These are phyloP conservation scores for Cladobotryum mycophilum DNA, from an alignment of 2,329 filamentous ascomycete genomes.

Conservation along the genomic window DNA sequence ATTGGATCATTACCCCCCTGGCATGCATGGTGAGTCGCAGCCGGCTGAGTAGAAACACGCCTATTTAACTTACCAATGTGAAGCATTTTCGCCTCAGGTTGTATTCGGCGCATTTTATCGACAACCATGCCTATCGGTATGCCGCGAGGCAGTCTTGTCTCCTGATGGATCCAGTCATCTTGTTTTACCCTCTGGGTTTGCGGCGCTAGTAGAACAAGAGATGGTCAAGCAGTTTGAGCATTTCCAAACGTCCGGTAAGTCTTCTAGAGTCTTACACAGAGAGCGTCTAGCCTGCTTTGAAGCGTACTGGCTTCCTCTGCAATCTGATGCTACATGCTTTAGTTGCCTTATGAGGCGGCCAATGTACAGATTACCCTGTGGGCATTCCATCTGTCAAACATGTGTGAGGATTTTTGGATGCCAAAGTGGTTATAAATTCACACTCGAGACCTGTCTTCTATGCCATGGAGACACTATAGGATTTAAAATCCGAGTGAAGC, in stretches of 20 bases:
- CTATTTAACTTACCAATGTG: neutral
- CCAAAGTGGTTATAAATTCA: slow-evolving; percentile 5
- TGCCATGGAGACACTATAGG: slow-evolving; percentile 4
- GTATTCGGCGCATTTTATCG: slow-evolving; percentile 2
- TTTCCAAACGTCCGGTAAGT: too few species aligned
- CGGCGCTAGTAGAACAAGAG: too few species aligned
- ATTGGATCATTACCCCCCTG: slow-evolving; percentile 15
- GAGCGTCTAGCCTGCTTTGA: too few species aligned
- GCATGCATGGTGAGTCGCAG: slow-evolving; percentile 14
- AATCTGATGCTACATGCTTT: slow-evolving; percentile 12
- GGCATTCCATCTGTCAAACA: slow-evolving; percentile 13
- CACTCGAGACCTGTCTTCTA: slow-evolving; percentile 10
- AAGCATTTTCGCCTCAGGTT: neutral
- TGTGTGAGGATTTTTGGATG: slow-evolving; percentile 12
- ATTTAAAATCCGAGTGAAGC: slow-evolving; percentile 9
- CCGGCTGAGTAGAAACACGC: neutral
- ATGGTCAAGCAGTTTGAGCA: too few species aligned
- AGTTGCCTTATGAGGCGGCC: slow-evolving; percentile 13
- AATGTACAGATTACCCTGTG: slow-evolving; percentile 12
- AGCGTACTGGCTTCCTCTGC: too few species aligned
- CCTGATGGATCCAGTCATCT: too few species aligned
- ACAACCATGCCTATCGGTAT: neutral
- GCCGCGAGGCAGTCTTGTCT: neutral
- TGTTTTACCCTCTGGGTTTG: too few species aligned
- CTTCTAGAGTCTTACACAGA: too few species aligned